Conservation (phyloP, 2,329 filamentous ascomycete genomes). For the Elsinoe necatrix region DNA sequence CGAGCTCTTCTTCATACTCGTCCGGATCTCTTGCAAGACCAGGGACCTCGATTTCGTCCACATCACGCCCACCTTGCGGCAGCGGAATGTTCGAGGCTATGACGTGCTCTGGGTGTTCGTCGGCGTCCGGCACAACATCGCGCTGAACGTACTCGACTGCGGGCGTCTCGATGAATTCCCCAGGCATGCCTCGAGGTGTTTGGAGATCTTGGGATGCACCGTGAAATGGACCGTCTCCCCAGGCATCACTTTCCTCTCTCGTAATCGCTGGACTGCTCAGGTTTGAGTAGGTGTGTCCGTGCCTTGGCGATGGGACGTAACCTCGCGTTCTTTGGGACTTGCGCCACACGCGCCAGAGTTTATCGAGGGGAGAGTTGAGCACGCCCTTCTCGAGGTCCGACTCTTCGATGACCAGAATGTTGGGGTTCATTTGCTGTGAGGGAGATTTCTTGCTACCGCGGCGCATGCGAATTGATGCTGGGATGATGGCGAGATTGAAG, state of each 20-base stretch:
- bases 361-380: constrained; percentile 76
- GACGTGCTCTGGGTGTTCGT: constrained; percentile 30
- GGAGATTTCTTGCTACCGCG: constrained; percentile 31
- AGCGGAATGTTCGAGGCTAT: constrained; percentile 57
- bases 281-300: constrained; percentile 14
- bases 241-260: background rate
- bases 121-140: constrained; percentile 31
- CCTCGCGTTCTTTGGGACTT: constrained; percentile 56
- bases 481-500: constrained; percentile 76
- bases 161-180: constrained; percentile 20
- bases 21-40: constrained; percentile 61
- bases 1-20: constrained; percentile 31
- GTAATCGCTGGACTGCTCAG: constrained; percentile 9
- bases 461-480: constrained; percentile 58
- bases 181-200: constrained; percentile 13
- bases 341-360: constrained; percentile 92
- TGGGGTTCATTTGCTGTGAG: constrained; percentile 1
- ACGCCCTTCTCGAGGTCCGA: constrained; percentile 88
- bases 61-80: constrained; percentile 57
- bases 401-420: constrained; percentile 62
- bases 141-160: constrained; percentile 10
- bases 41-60: constrained; percentile 73
- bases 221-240: constrained; percentile 14
- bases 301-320: constrained; percentile 2
- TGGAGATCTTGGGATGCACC: background rate